Conservation (phyloP, 2,329 filamentous ascomycete genomes). For the Albifimbria verrucaria region DNA sequence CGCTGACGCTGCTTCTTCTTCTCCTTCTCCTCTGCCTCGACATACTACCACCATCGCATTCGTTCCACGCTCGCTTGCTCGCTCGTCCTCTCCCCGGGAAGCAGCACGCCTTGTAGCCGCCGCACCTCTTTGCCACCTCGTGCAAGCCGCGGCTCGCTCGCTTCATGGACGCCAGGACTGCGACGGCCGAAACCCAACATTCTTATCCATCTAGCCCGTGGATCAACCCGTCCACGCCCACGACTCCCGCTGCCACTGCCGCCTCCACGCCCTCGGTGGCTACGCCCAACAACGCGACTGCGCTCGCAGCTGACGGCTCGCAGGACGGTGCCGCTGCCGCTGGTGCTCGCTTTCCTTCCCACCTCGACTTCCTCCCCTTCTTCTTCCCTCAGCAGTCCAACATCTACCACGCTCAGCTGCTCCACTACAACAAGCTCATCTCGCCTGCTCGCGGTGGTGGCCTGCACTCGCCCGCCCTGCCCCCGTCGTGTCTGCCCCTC, state of each 20-base stretch:
- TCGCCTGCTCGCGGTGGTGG: conserved; percentile 54
- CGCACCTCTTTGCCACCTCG: background rate
- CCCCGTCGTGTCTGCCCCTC: conserved; percentile 54
- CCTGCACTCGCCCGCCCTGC: conserved; percentile 53
- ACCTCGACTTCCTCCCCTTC: conserved; percentile 54
- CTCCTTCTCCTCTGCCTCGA: background rate
- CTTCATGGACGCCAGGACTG: conserved; percentile 37
- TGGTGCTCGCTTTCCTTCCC: conserved; percentile 33
- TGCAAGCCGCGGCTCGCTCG: conserved; percentile 6
- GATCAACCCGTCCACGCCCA: conserved; percentile 22
- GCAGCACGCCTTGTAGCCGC: background rate
- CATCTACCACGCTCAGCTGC: conserved; percentile 59
- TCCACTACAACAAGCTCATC: conserved; percentile 64
- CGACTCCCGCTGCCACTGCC: conserved; percentile 20
- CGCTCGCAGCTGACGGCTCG: conserved; percentile 26
- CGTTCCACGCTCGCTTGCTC: background rate
- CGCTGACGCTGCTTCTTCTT: background rate
- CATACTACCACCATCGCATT: too few species aligned
- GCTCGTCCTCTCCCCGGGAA: background rate
- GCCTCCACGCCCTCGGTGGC: conserved; percentile 17
- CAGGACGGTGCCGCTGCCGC: conserved; percentile 26
- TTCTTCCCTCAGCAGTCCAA: conserved; percentile 57
- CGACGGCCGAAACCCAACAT: conserved; percentile 35
- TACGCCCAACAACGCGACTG: conserved; percentile 19
- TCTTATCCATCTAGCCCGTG: conserved; percentile 31